Evolutionary conservation across 164 flowering plant genomes (phyloP).

Genomic region (Santalum album): DNA sequence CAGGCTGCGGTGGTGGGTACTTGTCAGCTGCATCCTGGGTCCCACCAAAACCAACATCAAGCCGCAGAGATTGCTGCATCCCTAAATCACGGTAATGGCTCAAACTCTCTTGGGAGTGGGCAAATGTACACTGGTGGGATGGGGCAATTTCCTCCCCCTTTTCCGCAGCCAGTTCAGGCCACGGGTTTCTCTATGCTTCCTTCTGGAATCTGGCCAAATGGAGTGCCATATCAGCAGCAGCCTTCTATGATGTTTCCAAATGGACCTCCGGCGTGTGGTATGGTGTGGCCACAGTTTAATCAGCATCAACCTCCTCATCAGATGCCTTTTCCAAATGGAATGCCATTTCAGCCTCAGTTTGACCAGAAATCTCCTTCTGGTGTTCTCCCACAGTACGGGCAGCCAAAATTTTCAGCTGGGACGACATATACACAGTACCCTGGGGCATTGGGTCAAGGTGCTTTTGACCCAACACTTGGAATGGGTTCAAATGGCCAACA

Average conservation of each 20-base stretch:
- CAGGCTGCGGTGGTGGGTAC: slow-evolving; percentile 2
- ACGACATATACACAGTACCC: slow-evolving; percentile 26
- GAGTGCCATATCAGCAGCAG: slow-evolving; percentile 29
- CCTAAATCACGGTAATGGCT: slow-evolving; percentile 13
- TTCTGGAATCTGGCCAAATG: slow-evolving; percentile 30
- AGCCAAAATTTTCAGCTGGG: slow-evolving; percentile 23
- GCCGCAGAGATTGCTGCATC: slow-evolving; percentile 10
- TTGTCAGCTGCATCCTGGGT: slow-evolving; percentile 5
- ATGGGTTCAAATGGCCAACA: slow-evolving; percentile 27
- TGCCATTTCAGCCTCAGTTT: slow-evolving; percentile 42
- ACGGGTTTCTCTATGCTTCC: slow-evolving; percentile 8
- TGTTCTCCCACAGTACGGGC: slow-evolving; percentile 22
- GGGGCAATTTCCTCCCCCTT: slow-evolving; percentile 15
- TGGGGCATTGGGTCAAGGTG: slow-evolving; percentile 24
- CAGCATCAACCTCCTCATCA: slow-evolving; percentile 23
- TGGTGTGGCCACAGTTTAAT: slow-evolving; percentile 28
- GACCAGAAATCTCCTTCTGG: slow-evolving; percentile 20
- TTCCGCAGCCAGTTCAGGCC: slow-evolving; percentile 16
- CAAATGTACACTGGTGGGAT: slow-evolving; percentile 9
- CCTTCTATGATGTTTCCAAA: slow-evolving; percentile 22
- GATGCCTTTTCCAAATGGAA: slow-evolving; percentile 23
- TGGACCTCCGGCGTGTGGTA: slow-evolving; percentile 26
- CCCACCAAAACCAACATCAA: slow-evolving; percentile 13
- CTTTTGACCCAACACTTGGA: slow-evolving; percentile 22
- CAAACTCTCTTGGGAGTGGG: slow-evolving; percentile 9